Conservation (phyloP, 495 filamentous ascomycete genomes). For the Penicillium turbatum region DNA sequence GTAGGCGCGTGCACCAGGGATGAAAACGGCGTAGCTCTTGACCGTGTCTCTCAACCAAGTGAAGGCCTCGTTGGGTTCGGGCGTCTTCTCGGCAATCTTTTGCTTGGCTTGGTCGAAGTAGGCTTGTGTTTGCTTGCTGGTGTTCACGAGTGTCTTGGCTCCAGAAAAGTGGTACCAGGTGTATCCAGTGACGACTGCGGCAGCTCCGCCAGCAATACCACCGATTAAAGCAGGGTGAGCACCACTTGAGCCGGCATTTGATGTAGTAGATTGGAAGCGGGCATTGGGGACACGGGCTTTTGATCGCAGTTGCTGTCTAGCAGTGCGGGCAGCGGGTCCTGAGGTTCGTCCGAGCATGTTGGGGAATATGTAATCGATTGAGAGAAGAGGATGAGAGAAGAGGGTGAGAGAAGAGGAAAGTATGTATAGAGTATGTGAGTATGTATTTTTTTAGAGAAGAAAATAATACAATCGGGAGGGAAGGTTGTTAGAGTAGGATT, state of each 20-base stretch:
- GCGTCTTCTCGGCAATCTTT: conserved; percentile 49
- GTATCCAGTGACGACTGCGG: conserved; percentile 49
- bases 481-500: too few relatives aligned
- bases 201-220: conserved; percentile 47
- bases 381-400: too few relatives aligned
- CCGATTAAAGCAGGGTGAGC: conserved; percentile 33
- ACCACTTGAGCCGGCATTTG: conserved; percentile 21
- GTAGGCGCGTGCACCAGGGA: conserved; percentile 60
- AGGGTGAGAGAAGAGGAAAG: too few relatives aligned
- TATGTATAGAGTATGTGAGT: too few relatives aligned
- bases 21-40: conserved; percentile 58
- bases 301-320: conserved; percentile 14
- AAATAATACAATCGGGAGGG: too few relatives aligned
- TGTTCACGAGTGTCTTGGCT: conserved; percentile 47
- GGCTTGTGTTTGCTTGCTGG: conserved; percentile 46
- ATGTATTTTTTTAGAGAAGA: too few relatives aligned
- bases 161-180: conserved; percentile 56
- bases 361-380: background rate
- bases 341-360: conserved; percentile 3
- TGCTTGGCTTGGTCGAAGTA: conserved; percentile 50
- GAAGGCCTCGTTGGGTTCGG: conserved; percentile 55
- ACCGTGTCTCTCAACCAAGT: conserved; percentile 53
- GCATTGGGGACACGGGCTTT: conserved; percentile 15
- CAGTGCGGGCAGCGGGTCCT: conserved; percentile 3
- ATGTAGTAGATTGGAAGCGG: conserved; percentile 44